Conservation (phyloP, 2,329 filamentous ascomycete genomes). For the Davidsoniella virescens region DNA sequence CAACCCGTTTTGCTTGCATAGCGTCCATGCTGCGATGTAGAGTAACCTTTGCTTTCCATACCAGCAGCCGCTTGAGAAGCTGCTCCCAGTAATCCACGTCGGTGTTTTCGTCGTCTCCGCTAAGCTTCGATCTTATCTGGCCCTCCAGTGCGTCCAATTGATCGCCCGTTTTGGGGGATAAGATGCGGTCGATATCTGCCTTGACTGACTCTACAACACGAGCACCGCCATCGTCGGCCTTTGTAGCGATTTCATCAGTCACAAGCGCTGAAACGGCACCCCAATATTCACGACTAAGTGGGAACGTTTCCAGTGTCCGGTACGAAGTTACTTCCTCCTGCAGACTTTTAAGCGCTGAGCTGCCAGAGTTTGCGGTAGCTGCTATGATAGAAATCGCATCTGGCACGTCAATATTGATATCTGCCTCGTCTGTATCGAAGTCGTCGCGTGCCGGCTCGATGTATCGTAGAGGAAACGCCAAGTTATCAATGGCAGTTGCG, state of each 20-base stretch:
- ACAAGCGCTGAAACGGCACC: slow-evolving; percentile 76
- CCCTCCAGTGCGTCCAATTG: slow-evolving; percentile 75
- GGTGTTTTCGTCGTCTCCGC: slow-evolving; percentile 75
- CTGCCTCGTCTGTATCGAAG: slow-evolving; percentile 70
- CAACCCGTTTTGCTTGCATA: slow-evolving; percentile 53
- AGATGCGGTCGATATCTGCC: slow-evolving; percentile 72
- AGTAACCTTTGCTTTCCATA: slow-evolving; percentile 86
- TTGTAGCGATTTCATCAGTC: slow-evolving; percentile 47
- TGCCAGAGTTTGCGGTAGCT: slow-evolving; percentile 30
- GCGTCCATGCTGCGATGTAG: slow-evolving; percentile 62
- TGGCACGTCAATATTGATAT: slow-evolving; percentile 57
- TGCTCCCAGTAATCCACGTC: slow-evolving; percentile 98
- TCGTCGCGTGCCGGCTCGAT: slow-evolving; percentile 72
- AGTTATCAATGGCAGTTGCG: slow-evolving; percentile 82
- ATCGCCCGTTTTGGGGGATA: slow-evolving; percentile 70
- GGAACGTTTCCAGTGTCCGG: slow-evolving; percentile 61
- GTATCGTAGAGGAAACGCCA: slow-evolving; percentile 78
- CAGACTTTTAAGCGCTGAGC: slow-evolving; percentile 50
- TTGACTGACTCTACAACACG: slow-evolving; percentile 69
- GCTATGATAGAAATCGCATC: slow-evolving; percentile 72
- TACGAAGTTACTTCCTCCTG: slow-evolving; percentile 73
- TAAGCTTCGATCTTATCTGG: slow-evolving; percentile 74
- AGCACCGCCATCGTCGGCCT: slow-evolving; percentile 37
- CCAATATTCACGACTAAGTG: slow-evolving; percentile 77
- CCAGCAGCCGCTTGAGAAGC: slow-evolving; percentile 62